Evolutionary conservation across 2,329 filamentous ascomycete species (phyloP), one percentile per base, ranked within the genome.

Genomic region (Chrysoporthe deuterocubensis): DNA sequence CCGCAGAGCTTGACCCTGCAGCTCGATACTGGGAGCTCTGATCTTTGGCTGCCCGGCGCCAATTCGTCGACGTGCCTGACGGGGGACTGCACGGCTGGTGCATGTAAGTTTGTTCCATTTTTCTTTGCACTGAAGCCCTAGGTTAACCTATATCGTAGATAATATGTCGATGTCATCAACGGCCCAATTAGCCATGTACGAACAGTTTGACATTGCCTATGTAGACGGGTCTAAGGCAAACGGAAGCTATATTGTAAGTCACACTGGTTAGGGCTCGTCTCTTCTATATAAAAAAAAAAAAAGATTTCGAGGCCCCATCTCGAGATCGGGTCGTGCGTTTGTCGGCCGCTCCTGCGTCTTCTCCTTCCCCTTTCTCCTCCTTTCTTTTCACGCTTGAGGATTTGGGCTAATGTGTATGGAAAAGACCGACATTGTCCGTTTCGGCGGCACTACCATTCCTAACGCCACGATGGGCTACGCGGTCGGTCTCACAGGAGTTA

Each of bases 11-110:
- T 66, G 16, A 48, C 59, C 1, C 40, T 56, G 18, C 14, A 26
- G 14, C 26, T 62, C 8, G 65, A 66, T 48, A 66, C 65, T 14
- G 65, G 65, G 18, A 61, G 43, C 4, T 61, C 46, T 13, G 65
- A 63, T 37, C 50, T 67, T 8, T 67, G 61, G 50, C 21, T 63
- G 9, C 65, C 65, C 3, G 61, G 59, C 11, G 40, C 34, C 7
- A 16, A 43, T 1, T 46, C 61, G 3, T 34, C 59, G n/a, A 37
- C 3, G 26, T 63, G 65, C 37, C 40, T 43, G 8, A n/a, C 42
- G 8, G 59, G 65, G 18, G 21, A 50, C 32, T 67, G 65, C 37
- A 56, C 18, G 2, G 18, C 11, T 16, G 65, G 65, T 2, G 59
- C 37, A 14, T 67, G 61, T 62, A 62, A 8, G 59, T 62, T 11